Conservation (phyloP, 179 eudicot species). For the Beta lomatogona region DNA sequence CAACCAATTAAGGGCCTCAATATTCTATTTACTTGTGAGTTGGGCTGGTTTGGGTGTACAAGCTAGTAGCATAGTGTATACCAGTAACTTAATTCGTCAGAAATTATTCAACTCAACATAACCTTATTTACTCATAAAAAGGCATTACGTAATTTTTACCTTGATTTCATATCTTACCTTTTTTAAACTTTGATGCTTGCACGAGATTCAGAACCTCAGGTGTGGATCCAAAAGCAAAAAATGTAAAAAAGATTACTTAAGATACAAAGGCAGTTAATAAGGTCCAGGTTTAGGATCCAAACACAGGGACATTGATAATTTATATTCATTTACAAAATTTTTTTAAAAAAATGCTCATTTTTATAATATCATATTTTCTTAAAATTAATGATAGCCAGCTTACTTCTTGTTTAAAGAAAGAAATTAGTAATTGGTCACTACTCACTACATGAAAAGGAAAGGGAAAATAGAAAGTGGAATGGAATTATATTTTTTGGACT, state of each 20-base stretch:
- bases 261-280: neutral
- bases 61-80: neutral
- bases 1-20: no score
- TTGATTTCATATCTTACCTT: neutral
- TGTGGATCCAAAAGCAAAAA: neutral
- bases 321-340: neutral
- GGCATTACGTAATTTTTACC: neutral
- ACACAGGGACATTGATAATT: neutral
- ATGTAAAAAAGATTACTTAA: neutral
- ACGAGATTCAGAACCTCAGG: neutral
- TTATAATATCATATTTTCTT: no score
- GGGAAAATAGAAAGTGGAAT: neutral
- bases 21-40: neutral
- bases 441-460: neutral
- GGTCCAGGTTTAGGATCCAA: neutral
- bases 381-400: neutral
- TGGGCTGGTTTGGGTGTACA: neutral
- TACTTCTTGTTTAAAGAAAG: neutral
- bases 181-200: neutral
- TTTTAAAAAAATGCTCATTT: neutral
- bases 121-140: neutral
- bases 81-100: neutral
- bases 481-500: neutral
- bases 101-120: neutral
- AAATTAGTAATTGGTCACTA: neutral